Evolutionary conservation across 495 filamentous ascomycete genomes (phyloP), one percentile per base, ranked within the genome.

Genomic region (Lasiosphaeria ovina): DNA sequence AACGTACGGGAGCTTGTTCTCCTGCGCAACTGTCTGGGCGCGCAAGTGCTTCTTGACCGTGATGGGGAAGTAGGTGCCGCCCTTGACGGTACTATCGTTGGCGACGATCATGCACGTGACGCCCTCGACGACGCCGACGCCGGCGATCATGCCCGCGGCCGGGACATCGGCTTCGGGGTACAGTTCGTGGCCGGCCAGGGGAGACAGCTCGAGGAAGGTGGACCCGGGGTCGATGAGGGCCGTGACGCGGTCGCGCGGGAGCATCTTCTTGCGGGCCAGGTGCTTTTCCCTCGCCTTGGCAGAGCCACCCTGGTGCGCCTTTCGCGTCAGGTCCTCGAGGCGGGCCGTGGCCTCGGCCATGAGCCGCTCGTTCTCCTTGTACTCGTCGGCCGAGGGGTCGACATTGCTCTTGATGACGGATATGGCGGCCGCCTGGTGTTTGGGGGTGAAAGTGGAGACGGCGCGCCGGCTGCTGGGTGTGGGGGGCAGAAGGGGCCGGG

Each of bases 11-110:
- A 77, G 69, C 59, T 85, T 85, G 69, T 98, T 98, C 73, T 98
- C 89, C 62, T 90, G 83, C 3, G 94, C 94, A 58, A 98, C 88
- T 32, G 85, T 87, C 73, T 98, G 94, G 31, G 94, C 94, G 57
- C 94, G 86, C 12, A 98, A 80, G 75, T 98, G 95, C 77, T 98
- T 98, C 79, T 97, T 97, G 36, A 98, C 92, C 2, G 94, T 98
- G 55, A 98, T 93, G 0, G 94, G 94, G 73, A 92, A 98, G 76
- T 98, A 98, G 3, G 95, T 97, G 51, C 94, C 94, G n/a, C 95
- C 94, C 77, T 98, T 98, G 62, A 97, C 94, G 12, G 94, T 98
- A 79, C 89, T 93, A 70, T 98, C 94, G 67, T 98, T 98, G 33
- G 92, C 94, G 51, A 98, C 89, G 62, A 98, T 90, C 79, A 98